These are phyloP conservation scores for Agrocybe pediades DNA, from an alignment of 768 basidiomycete species.

Conservation along the genomic window DNA sequence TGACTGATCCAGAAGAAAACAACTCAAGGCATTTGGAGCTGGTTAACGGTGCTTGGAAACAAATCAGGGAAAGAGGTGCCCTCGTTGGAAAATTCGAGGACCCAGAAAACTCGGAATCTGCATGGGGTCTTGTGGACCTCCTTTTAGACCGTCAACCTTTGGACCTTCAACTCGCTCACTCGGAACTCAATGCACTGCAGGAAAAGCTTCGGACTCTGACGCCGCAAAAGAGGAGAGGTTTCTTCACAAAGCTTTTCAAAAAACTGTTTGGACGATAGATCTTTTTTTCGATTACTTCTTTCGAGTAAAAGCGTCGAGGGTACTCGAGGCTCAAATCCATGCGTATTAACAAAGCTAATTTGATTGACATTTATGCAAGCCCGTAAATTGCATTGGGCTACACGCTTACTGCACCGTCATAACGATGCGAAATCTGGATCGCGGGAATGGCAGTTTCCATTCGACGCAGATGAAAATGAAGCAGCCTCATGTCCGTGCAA, in stretches of 20 bases:
- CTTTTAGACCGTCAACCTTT: background rate
- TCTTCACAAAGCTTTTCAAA: background rate
- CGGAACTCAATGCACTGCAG: background rate
- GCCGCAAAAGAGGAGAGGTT: background rate
- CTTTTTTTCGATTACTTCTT: background rate
- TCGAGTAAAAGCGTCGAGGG: too few species aligned
- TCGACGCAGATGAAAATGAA: too few species aligned
- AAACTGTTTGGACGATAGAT: background rate
- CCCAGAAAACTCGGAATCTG: background rate
- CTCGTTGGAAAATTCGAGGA: background rate
- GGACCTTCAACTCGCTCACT: background rate
- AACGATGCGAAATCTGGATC: too few species aligned
- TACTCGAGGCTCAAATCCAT: too few species aligned
- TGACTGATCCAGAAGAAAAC: background rate
- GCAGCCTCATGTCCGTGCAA: too few species aligned
- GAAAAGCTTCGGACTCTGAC: background rate
- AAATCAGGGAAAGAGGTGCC: background rate
- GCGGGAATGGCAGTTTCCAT: too few species aligned
- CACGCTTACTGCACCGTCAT: too few species aligned
- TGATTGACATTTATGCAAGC: too few species aligned
- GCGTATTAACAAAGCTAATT: too few species aligned
- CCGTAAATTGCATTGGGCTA: too few species aligned
- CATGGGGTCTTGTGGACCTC: background rate
- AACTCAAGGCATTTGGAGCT: background rate
- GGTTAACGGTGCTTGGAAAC: background rate